These are phyloP conservation scores for Diaporthe citriasiana DNA, from an alignment of 2,329 filamentous ascomycete species.

Conservation along the genomic window DNA sequence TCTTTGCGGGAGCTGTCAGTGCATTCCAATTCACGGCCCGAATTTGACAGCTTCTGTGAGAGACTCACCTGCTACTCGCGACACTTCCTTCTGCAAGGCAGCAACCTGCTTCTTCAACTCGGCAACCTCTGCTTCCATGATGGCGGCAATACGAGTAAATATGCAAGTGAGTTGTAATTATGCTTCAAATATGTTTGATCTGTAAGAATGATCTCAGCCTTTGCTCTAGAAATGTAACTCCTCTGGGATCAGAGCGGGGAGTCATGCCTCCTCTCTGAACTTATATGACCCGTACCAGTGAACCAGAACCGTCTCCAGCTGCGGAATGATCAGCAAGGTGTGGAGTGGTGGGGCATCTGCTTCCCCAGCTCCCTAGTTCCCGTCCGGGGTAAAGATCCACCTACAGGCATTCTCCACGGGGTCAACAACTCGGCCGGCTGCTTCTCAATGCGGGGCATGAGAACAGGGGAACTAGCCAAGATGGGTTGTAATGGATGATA, in stretches of 20 bases:
- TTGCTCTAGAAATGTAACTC: no score
- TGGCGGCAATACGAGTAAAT: conserved; percentile 26
- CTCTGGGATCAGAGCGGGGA: not conserved
- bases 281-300: not conserved
- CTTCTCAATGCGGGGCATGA: conserved; percentile 14
- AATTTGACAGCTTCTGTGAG: no score
- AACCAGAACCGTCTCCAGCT: not conserved
- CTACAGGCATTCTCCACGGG: conserved; percentile 7
- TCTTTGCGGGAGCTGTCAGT: conserved; percentile 51
- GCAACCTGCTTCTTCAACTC: conserved; percentile 55
- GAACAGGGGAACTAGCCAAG: not conserved
- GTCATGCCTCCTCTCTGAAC: not conserved
- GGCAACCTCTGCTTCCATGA: conserved; percentile 53
- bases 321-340: not conserved
- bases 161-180: not conserved
- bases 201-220: not conserved
- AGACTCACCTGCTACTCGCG: conserved; percentile 50
- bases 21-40: not conserved
- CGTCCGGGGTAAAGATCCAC: conserved; percentile 34
- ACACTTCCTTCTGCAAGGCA: conserved; percentile 53
- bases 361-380: not conserved
- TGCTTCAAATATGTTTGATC: not conserved
- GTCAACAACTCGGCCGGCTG: not conserved
- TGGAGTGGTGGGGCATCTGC: conserved; percentile 8
- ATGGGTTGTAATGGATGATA: not conserved